Percentiles rank a stretch among this genome's conserved stretches.
Evolutionary conservation across 352 stramenopile species (phyloP).

Genomic region (Phytophthora pistaciae): DNA sequence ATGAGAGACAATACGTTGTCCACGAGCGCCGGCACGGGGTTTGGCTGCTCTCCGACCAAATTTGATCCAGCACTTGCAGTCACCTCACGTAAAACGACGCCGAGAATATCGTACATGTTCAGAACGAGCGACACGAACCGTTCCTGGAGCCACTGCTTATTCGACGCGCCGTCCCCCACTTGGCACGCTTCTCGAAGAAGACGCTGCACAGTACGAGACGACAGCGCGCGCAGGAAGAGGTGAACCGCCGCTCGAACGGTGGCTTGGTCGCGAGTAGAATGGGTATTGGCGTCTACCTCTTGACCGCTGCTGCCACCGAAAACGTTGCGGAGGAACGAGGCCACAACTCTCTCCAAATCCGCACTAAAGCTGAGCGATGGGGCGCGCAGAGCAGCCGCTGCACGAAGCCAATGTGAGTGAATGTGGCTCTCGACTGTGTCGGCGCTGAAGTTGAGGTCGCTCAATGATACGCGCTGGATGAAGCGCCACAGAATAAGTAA

Average conservation of each 20-base stretch:
- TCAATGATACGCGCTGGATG: constrained; percentile 1
- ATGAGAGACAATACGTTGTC: constrained; percentile 43
- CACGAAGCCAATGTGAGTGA: neutral
- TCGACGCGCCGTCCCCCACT: neutral
- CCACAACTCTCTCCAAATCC: neutral
- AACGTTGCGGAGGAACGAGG: neutral
- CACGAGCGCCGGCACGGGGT: constrained; percentile 22
- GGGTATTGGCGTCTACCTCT: neutral
- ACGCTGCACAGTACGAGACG: constrained; percentile 8
- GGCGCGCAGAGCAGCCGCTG: neutral
- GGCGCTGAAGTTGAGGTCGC: neutral
- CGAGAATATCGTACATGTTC: constrained; percentile 27
- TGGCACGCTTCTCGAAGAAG: constrained; percentile 12
- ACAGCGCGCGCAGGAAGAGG: constrained; percentile 27
- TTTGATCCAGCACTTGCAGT: neutral
- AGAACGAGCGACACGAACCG: constrained; percentile 24
- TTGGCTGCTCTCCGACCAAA: neutral
- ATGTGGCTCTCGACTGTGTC: neutral
- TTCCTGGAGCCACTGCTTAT: constrained; percentile 9
- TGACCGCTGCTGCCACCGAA: neutral
- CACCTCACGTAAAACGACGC: constrained; percentile 12
- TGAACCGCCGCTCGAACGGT: constrained; percentile 5
- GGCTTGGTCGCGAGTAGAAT: neutral
- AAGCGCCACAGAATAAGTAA: neutral
- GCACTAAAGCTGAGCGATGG: neutral